Evolutionary conservation across 2,329 filamentous ascomycete genomes (phyloP).

Genomic region (Salinomyces thailandicus): DNA sequence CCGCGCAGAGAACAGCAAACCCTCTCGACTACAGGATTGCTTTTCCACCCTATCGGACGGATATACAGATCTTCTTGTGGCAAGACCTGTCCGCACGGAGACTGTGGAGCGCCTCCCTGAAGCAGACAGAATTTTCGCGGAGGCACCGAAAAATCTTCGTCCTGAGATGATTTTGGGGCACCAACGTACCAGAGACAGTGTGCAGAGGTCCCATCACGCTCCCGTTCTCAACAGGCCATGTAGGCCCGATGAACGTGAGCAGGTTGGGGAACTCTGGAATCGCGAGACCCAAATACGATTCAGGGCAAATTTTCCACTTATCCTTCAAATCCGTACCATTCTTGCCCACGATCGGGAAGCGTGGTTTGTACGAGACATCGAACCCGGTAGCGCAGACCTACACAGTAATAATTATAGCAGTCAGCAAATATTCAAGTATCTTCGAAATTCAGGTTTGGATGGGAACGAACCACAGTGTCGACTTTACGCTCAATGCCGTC

Average conservation of each 20-base stretch:
- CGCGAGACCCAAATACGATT: conserved; percentile 33
- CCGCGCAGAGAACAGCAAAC: no score
- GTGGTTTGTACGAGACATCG: conserved; percentile 33
- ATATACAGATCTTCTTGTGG: no score
- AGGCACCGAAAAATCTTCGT: no score
- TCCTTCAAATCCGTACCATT: conserved; percentile 31
- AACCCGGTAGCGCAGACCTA: conserved; percentile 39
- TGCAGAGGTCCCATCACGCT: conserved; percentile 33
- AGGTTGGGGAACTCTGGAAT: conserved; percentile 36
- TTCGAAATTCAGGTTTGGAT: no score
- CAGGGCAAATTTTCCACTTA: conserved; percentile 31
- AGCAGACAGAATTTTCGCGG: no score
- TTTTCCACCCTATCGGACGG: no score
- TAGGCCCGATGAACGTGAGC: conserved; percentile 32
- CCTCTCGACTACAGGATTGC: no score
- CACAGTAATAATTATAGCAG: no score
- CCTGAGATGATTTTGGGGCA: no score
- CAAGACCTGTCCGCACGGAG: no score
- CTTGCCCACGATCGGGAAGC: conserved; percentile 34
- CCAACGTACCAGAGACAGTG: conserved; percentile 26
- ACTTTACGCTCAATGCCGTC: conserved; percentile 33
- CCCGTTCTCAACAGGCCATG: conserved; percentile 32
- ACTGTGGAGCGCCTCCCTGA: no score
- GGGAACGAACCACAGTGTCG: conserved; percentile 36
- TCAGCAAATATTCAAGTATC: no score